Conservation (phyloP, 2,329 filamentous ascomycete species). For the Spiromastix sp. region DNA sequence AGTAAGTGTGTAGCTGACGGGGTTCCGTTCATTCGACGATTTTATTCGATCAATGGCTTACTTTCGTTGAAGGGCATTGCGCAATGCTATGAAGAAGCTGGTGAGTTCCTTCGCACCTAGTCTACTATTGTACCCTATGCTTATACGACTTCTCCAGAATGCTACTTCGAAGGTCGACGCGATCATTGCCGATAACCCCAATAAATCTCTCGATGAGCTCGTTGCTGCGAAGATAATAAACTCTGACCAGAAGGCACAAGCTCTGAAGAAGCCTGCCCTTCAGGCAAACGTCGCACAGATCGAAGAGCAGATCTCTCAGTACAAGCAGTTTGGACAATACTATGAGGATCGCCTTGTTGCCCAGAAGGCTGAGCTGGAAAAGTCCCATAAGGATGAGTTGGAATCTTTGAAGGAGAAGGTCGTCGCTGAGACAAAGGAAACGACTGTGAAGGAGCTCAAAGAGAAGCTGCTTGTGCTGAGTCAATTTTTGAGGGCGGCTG, state of each 20-base stretch:
- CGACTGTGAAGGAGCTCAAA: constrained; percentile 39
- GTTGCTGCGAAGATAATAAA: constrained; percentile 55
- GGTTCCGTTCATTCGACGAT: background rate
- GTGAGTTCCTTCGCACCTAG: constrained; percentile 42
- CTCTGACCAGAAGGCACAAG: constrained; percentile 52
- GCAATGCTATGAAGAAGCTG: constrained; percentile 90
- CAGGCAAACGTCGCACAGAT: constrained; percentile 46
- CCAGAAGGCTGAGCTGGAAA: constrained; percentile 46
- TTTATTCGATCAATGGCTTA: constrained; percentile 9
- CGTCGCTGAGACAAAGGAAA: constrained; percentile 38
- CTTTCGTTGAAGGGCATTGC: constrained; percentile 58
- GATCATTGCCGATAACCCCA: constrained; percentile 51
- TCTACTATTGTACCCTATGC: background rate
- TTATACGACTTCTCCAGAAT: constrained; percentile 30
- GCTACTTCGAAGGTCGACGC: constrained; percentile 50
- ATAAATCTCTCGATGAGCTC: constrained; percentile 51
- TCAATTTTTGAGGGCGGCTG: constrained; percentile 53
- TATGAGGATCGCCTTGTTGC: constrained; percentile 45
- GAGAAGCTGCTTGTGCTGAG: constrained; percentile 48
- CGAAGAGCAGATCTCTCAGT: constrained; percentile 51
- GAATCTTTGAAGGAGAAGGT: constrained; percentile 42
- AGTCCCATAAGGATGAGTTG: constrained; percentile 46
- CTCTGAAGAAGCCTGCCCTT: constrained; percentile 51
- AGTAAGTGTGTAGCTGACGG: constrained; percentile 48
- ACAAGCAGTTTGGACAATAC: constrained; percentile 49